A percentile compares a stretch with the other conserved stretches of the same genome.
Evolutionary conservation across 2,329 filamentous ascomycete species (phyloP).

Genomic region (Hymenoscyphus infarciens): DNA sequence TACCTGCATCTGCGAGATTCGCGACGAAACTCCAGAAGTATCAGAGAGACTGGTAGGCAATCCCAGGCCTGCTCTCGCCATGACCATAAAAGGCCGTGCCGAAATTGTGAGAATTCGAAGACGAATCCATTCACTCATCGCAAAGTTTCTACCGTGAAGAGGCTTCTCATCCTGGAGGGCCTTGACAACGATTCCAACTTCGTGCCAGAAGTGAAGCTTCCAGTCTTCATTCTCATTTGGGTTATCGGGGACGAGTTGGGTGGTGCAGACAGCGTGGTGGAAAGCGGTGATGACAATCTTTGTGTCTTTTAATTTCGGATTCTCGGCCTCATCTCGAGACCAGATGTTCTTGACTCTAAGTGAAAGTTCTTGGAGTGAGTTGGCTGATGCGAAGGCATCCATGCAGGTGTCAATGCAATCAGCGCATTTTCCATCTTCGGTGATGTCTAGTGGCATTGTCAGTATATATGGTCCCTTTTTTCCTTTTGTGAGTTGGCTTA

Average conservation of each 20-base stretch:
- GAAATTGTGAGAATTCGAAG: slow-evolving; percentile 11
- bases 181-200: slow-evolving; percentile 6
- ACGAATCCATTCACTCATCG: slow-evolving; percentile 11
- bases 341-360: slow-evolving; percentile 6
- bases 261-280: slow-evolving; percentile 6
- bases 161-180: slow-evolving; percentile 7
- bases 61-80: slow-evolving; percentile 4
- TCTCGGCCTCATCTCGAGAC: slow-evolving; percentile 5
- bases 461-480: not conserved
- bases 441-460: slow-evolving; percentile 4
- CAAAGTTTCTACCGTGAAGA: slow-evolving; percentile 7
- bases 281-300: slow-evolving; percentile 11
- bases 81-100: slow-evolving; percentile 9
- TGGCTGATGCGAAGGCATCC: not conserved
- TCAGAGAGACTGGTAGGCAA: slow-evolving; percentile 4
- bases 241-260: not conserved
- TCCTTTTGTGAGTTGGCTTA: not conserved
- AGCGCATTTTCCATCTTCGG: slow-evolving; percentile 8
- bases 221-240: slow-evolving; percentile 7
- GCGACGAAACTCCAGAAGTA: not conserved
- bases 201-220: slow-evolving; percentile 12
- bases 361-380: slow-evolving; percentile 2
- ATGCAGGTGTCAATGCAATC: slow-evolving; percentile 10
- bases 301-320: slow-evolving; percentile 7
- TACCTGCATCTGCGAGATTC: slow-evolving; percentile 9